Conservation (phyloP, 768 basidiomycete species). For the Naganishia onofrii region DNA sequence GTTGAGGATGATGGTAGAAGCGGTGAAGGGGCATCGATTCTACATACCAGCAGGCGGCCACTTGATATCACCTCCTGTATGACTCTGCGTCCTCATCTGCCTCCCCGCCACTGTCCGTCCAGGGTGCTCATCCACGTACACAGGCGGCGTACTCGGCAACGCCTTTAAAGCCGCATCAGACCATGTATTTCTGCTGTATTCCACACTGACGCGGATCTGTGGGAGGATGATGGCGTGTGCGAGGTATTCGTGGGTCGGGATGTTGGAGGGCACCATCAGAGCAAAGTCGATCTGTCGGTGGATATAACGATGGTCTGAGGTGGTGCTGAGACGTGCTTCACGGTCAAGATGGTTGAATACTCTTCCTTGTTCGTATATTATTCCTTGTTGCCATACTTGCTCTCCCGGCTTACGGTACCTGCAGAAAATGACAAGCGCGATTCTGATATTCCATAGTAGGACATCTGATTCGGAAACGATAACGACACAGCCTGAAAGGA, state of each 20-base stretch:
- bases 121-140: not conserved
- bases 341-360: not conserved
- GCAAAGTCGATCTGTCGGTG: conserved; percentile 12
- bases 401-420: not conserved
- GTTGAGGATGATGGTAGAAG: too few relatives aligned
- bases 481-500: not conserved
- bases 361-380: not conserved
- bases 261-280: not conserved
- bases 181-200: not conserved
- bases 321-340: not conserved
- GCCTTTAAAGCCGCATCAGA: not conserved
- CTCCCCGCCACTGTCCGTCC: not conserved
- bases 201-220: not conserved
- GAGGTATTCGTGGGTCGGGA: conserved; percentile 1
- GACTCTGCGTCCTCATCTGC: conserved; percentile 7
- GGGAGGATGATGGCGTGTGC: not conserved
- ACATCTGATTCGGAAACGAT: not conserved
- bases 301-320: not conserved
- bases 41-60: not conserved
- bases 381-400: not conserved
- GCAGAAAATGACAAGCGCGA: not conserved
- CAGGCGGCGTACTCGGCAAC: not conserved
- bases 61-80: not conserved
- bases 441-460: conserved; percentile 1
- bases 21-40: too few relatives aligned